Percentiles rank a stretch among this genome's conserved stretches.
Evolutionary conservation across 2,329 filamentous ascomycete species (phyloP).

Genomic region (Phaeosphaeriaceae sp.): DNA sequence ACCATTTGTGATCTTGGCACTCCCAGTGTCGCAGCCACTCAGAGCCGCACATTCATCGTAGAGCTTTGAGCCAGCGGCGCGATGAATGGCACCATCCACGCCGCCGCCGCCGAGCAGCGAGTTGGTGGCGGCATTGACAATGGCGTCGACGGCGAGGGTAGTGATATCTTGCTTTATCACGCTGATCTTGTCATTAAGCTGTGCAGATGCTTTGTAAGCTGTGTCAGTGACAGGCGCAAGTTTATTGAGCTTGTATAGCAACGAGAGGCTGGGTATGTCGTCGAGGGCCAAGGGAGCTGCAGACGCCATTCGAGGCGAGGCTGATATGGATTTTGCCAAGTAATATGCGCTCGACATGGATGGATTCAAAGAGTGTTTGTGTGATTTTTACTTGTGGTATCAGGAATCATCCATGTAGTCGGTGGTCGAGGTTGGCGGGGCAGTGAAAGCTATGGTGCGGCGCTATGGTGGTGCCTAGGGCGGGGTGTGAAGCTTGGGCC

Average conservation of each 20-base stretch:
- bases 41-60: slow-evolving; percentile 74
- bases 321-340: slow-evolving; percentile 22
- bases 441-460: too few species aligned
- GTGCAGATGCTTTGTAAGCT: slow-evolving; percentile 22
- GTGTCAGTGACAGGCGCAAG: slow-evolving; percentile 47
- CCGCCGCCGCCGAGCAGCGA: slow-evolving; percentile 85
- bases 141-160: slow-evolving; percentile 74
- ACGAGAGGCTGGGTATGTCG: slow-evolving; percentile 67
- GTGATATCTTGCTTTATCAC: slow-evolving; percentile 83
- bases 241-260: slow-evolving; percentile 68
- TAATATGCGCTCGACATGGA: slow-evolving; percentile 32
- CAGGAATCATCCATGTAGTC: too few species aligned
- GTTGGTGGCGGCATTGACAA: slow-evolving; percentile 91
- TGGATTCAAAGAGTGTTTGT: not conserved
- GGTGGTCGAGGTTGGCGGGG: too few species aligned
- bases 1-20: slow-evolving; percentile 81
- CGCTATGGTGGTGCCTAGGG: too few species aligned
- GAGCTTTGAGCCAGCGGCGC: slow-evolving; percentile 74
- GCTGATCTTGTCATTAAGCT: slow-evolving; percentile 70
- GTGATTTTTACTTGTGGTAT: too few species aligned
- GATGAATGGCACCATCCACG: slow-evolving; percentile 80
- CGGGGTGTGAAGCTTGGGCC: too few species aligned
- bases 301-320: slow-evolving; percentile 24
- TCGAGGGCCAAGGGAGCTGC: slow-evolving; percentile 53
- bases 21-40: slow-evolving; percentile 75